These are phyloP conservation scores for Ottelia alismoides DNA, from an alignment of 106 monocot species.

Conservation along the genomic window DNA sequence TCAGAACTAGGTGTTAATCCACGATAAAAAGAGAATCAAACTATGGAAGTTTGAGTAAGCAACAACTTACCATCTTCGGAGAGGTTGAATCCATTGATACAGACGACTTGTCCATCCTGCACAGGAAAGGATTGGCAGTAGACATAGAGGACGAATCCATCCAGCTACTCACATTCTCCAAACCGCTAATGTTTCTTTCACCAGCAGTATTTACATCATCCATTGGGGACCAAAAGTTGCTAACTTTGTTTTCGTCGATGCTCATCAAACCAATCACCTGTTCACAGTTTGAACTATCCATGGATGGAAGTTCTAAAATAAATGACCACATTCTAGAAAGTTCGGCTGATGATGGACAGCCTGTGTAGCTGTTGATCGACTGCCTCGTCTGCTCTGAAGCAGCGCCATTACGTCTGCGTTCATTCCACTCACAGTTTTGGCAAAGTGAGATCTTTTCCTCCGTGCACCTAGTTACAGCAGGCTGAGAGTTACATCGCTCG, in stretches of 20 bases:
- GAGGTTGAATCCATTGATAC: slow-evolving; percentile 14
- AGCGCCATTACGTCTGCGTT: slow-evolving; percentile 14
- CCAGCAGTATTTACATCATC: slow-evolving; percentile 15
- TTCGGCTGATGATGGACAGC: slow-evolving; percentile 77
- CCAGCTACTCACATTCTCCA: slow-evolving; percentile 26
- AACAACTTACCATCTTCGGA: too few relatives aligned
- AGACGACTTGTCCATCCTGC: slow-evolving; percentile 16
- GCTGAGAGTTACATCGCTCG: slow-evolving; percentile 53
- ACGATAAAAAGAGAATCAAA: too few relatives aligned
- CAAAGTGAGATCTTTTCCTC: slow-evolving; percentile 74
- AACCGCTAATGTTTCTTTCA: slow-evolving; percentile 12
- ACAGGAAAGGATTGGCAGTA: slow-evolving; percentile 12
- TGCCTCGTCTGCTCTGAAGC: slow-evolving; percentile 50
- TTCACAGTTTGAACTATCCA: slow-evolving; percentile 29
- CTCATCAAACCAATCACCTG: slow-evolving; percentile 50
- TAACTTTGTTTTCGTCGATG: slow-evolving; percentile 44
- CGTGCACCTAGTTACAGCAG: slow-evolving; percentile 47
- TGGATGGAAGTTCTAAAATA: slow-evolving; percentile 29
- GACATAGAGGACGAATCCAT: slow-evolving; percentile 43
- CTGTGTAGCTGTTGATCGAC: slow-evolving; percentile 64
- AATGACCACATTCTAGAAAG: slow-evolving; percentile 80
- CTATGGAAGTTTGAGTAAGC: too few relatives aligned
- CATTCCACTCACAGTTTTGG: slow-evolving; percentile 71
- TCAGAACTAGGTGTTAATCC: too few relatives aligned
- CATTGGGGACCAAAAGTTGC: slow-evolving; percentile 23